Evolutionary conservation across 371 early-diverging fungal genomes (phyloP).

Genomic region (Mycotypha africana): DNA sequence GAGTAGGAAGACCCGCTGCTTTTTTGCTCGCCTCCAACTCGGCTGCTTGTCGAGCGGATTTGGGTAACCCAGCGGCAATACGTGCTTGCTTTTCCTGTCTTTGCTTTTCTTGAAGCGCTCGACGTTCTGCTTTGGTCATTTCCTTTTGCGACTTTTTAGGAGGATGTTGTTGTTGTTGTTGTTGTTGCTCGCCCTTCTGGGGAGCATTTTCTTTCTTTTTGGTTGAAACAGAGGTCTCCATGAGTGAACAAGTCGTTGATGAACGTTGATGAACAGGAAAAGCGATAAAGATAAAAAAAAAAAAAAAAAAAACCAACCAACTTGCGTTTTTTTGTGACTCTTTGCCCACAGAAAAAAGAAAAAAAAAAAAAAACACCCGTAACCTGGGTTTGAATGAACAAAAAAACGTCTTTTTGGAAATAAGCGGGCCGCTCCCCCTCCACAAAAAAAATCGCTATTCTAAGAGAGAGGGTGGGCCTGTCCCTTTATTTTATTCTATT

Average conservation of each 20-base stretch:
- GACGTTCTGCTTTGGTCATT: constrained; percentile 89
- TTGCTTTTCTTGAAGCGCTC: constrained; percentile 76
- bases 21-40: constrained; percentile 13
- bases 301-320: constrained; percentile 3
- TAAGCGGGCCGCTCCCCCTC: too few species aligned
- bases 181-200: too few species aligned
- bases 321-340: constrained; percentile 1
- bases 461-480: background rate
- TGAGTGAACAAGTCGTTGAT: too few species aligned
- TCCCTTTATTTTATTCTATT: background rate
- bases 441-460: too few species aligned
- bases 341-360: too few species aligned
- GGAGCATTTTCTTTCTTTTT: constrained; percentile 8
- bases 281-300: too few species aligned
- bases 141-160: constrained; percentile 56
- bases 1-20: background rate
- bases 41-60: constrained; percentile 14
- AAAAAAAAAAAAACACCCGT: too few species aligned
- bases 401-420: too few species aligned
- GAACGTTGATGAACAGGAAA: constrained; percentile 16
- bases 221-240: too few species aligned
- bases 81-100: constrained; percentile 67
- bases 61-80: constrained; percentile 41
- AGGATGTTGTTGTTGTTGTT: constrained; percentile 6
- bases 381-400: too few species aligned